These are phyloP conservation scores for Daldinia eschscholtzii DNA, from an alignment of 2,329 filamentous ascomycete genomes.

Conservation along the genomic window DNA sequence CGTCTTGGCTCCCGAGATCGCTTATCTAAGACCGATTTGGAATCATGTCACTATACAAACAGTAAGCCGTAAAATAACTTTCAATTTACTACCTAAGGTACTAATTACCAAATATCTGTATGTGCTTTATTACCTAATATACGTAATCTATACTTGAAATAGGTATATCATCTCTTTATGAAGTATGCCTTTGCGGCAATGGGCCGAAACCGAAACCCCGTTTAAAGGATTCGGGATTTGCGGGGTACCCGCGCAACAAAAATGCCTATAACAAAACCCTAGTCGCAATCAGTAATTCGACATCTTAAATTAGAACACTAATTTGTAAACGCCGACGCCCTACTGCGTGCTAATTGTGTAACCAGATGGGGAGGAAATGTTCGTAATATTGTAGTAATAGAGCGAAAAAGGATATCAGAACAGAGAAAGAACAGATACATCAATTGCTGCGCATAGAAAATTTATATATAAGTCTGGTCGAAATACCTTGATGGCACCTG, in stretches of 20 bases:
- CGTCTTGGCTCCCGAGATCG: not conserved
- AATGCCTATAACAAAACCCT: not conserved
- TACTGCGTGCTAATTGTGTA: not conserved
- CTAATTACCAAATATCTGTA: not conserved
- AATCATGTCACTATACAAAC: not conserved
- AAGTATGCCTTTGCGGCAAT: not conserved
- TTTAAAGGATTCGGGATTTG: not conserved
- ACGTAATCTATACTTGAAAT: not conserved
- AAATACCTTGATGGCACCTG: constrained; percentile 7
- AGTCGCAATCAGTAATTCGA: not conserved
- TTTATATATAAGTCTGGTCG: not conserved
- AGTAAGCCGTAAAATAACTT: constrained; percentile 1
- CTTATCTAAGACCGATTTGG: not conserved
- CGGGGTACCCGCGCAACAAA: not conserved
- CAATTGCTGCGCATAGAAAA: not conserved
- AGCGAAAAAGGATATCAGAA: not conserved
- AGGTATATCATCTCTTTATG: not conserved
- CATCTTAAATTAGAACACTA: not conserved
- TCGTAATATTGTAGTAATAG: not conserved
- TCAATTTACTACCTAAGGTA: not conserved
- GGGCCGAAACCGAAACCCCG: not conserved
- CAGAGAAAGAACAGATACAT: not conserved
- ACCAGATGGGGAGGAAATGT: not conserved
- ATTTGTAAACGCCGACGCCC: not conserved
- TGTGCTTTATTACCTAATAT: too few species aligned